Base-by-base conservation (phyloP, 2,329 filamentous ascomycete species). In the Diaporthe capsici region DNA sequence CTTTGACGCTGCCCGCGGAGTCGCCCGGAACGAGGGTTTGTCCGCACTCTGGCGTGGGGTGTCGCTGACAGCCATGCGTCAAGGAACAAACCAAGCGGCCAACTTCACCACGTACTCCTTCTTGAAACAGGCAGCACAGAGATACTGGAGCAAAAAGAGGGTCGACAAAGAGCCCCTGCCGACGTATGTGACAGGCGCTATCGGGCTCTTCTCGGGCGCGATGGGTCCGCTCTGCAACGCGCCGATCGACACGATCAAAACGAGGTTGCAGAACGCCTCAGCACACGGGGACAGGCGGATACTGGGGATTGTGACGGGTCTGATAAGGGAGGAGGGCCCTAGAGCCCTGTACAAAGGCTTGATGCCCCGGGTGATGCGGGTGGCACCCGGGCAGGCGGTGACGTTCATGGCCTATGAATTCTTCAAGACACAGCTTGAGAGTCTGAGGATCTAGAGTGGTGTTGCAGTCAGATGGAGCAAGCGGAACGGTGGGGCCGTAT, bases 321-420 rank as follows among this genome's bases (percentile, higher is more conserved):
- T 58, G 55, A 58, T 58, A 22, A 58, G 55, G 86, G 97, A 98
- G 87, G 97, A 99, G 86, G 97, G 97, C 8, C 96, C 98, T 83
- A 86, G 86, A 61, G 96, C 97, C 51, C 88, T 99, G 76, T 99
- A 99, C 90, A 98, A 98, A 90, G 97, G 97, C n/a, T 98, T 99
- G 90, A 82, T 97, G 77, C 97, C 97, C 79, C 98, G 98, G 91
- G 96, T 98, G 42, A 88, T 97, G 77, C 88, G 94, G 86, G 84
- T 94, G 78, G 92, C 93, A 76, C 94, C 94, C 39, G 93, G 86
- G 77, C 55, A 58, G 31, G 55, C 55, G 7, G 55, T 58, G 28
- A 58, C 55, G 7, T 58, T 58, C 55, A 58, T 58, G 55, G 55
- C 55, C 31, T 58, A 58, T 58, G 55, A 58, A 8, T 58, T 58